These are phyloP conservation scores for Pseudonectria foliicola DNA, from an alignment of 2,329 filamentous ascomycete species.

Conservation along the genomic window DNA sequence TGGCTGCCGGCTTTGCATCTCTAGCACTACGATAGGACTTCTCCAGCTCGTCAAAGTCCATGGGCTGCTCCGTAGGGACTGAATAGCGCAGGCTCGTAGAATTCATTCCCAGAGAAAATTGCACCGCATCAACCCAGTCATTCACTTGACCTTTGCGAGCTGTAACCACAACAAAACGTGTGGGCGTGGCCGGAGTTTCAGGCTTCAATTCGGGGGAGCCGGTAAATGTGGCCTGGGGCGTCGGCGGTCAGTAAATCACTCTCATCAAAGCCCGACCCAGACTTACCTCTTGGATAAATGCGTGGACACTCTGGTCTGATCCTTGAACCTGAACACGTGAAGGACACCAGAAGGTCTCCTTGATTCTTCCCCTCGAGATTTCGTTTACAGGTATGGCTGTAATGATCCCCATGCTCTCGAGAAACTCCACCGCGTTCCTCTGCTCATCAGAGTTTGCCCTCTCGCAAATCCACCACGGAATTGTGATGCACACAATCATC, in stretches of 20 bases:
- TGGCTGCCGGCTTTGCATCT: background rate
- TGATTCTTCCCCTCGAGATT: background rate
- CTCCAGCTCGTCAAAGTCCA: slow-evolving; percentile 1
- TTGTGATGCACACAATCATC: slow-evolving; percentile 6
- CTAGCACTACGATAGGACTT: slow-evolving; percentile 1
- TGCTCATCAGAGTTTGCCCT: slow-evolving; percentile 1
- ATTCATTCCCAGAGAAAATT: slow-evolving; percentile 5
- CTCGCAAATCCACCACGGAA: slow-evolving; percentile 5
- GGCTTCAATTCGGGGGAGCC: slow-evolving; percentile 5
- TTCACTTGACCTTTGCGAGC: slow-evolving; percentile 4
- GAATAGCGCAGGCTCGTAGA: slow-evolving; percentile 3
- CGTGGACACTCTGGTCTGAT: slow-evolving; percentile 4
- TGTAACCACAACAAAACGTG: slow-evolving; percentile 6
- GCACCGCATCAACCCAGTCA: slow-evolving; percentile 6
- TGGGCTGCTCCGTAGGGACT: background rate
- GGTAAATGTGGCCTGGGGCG: slow-evolving; percentile 3
- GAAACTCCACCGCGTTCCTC: slow-evolving; percentile 2
- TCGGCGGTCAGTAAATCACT: background rate
- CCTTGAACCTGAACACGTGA: slow-evolving; percentile 3
- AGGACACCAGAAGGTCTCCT: slow-evolving; percentile 5
- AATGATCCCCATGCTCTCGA: slow-evolving; percentile 5
- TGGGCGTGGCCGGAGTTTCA: slow-evolving; percentile 2
- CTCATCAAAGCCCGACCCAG: too few relatives aligned
- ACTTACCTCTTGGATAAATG: slow-evolving; percentile 7
- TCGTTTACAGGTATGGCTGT: slow-evolving; percentile 4